Conservation (phyloP, 164 flowering plant genomes). For the Echeveria elegans region DNA sequence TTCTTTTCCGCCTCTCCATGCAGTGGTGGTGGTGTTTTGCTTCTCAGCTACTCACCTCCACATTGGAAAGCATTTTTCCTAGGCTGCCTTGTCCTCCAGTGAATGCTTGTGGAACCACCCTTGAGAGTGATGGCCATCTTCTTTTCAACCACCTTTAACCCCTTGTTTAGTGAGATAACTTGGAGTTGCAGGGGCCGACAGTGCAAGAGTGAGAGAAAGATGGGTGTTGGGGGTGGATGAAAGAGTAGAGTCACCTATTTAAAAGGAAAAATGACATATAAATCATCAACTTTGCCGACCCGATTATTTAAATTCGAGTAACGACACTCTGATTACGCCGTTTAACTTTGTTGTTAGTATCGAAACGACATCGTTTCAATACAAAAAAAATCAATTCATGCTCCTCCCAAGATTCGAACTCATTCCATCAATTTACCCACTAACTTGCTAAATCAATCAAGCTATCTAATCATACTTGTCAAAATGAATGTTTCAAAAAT, state of each 20-base stretch:
- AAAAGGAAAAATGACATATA: too few species aligned
- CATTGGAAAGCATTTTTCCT: background rate
- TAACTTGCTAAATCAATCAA: too few species aligned
- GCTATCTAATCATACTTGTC: too few species aligned
- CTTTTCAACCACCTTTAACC: background rate
- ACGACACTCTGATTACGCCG: too few species aligned
- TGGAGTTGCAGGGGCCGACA: background rate
- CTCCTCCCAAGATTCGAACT: too few species aligned
- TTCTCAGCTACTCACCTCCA: slow-evolving; percentile 1
- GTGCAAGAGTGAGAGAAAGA: background rate
- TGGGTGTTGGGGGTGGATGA: background rate
- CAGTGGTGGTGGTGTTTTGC: slow-evolving; percentile 1
- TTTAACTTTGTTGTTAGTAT: too few species aligned
- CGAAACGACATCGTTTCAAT: too few species aligned
- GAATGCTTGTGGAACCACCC: background rate
- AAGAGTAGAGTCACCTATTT: background rate
- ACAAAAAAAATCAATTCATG: too few species aligned
- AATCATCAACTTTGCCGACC: too few species aligned
- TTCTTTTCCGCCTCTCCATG: background rate
- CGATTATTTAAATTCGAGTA: too few species aligned
- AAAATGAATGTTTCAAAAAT: too few species aligned
- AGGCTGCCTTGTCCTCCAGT: background rate
- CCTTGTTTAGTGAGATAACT: background rate
- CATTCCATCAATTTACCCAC: too few species aligned
- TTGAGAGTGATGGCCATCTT: background rate